Evolutionary conservation across 305 asterid species (phyloP), one percentile per base, ranked within the genome.

Genomic region (Fraxinus sp.): DNA sequence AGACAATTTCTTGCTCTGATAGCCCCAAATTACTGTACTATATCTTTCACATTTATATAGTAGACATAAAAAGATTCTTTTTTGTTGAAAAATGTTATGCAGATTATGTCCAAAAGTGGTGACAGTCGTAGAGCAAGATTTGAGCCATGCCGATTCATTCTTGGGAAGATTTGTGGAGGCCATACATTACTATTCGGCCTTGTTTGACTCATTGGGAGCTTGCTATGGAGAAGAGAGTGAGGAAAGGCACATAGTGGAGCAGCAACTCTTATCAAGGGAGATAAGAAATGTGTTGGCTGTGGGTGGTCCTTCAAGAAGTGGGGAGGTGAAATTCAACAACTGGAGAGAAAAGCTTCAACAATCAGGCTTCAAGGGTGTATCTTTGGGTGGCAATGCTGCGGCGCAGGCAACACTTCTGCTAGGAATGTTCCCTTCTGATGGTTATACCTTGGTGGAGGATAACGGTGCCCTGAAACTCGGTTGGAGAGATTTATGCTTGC

Each of bases 401-500:
- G 96, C 98, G 1, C 98, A 96, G 57, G 99, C 99, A 16, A 92
- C 95, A 0, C 97, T 96, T 11, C 82, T 96, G 83, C 97, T 96
- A 1, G 98, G 98, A 2, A 93, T 96, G 99, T 96, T 96, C 85
- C 98, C 95, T 0, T 94, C 97, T 0, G 97, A 93, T 78, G 98
- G 99, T 2, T 96, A 96, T 88, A 96, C 99, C 0, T 77, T 96
- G 74, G 97, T 95, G 36, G 99, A 96, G 91, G 99, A 96, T 77
- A 92, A 92, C 36, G 99, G 98, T 3, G 88, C 98, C 10, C 93
- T 96, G 62, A 96, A 94, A 78, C 98, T 96, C 41, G 98, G 99
- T 2, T 96, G 99, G 99, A 94, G 93, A 90, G 99, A 96, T 85
- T 95, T 96, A 36, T 96, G 98, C 90, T 89, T 94, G 94, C 95